A percentile compares a stretch with the other conserved stretches of the same genome.
phyloP scores from a whole-genome alignment of 768 basidiomycete genomes.

The Phlegmacium glaucopus region DNA sequence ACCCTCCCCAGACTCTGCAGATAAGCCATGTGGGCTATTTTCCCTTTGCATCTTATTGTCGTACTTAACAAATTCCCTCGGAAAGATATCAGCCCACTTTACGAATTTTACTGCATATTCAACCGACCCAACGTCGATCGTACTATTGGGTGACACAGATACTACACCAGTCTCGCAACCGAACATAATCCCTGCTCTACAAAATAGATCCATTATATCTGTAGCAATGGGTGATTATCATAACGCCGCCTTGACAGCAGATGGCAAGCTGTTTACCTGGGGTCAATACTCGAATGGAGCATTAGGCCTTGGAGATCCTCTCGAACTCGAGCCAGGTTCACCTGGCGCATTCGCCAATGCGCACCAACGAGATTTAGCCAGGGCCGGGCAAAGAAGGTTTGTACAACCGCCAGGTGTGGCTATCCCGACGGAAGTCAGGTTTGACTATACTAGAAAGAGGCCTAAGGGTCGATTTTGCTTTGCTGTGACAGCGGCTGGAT shows the following conservation, averaged over 20 bases:
- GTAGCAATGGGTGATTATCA: slow-evolving; percentile 94
- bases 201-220: slow-evolving; percentile 77
- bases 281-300: slow-evolving; percentile 76
- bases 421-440: slow-evolving; percentile 68
- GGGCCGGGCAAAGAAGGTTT: slow-evolving; percentile 20
- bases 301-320: slow-evolving; percentile 81
- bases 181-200: slow-evolving; percentile 68
- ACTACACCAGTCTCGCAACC: slow-evolving; percentile 44
- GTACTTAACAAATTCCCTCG: slow-evolving; percentile 16
- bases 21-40: slow-evolving; percentile 72
- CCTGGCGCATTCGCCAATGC: slow-evolving; percentile 58
- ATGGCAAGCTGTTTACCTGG: slow-evolving; percentile 81
- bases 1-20: slow-evolving; percentile 44
- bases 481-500: slow-evolving; percentile 77
- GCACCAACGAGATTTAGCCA: slow-evolving; percentile 27
- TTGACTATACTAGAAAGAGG: slow-evolving; percentile 54
- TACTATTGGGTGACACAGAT: slow-evolving; percentile 64
- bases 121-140: slow-evolving; percentile 63
- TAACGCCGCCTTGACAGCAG: slow-evolving; percentile 75
- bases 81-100: slow-evolving; percentile 83
- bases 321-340: slow-evolving; percentile 42
- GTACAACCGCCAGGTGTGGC: slow-evolving; percentile 42
- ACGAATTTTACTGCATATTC: slow-evolving; percentile 80
- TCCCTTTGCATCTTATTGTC: slow-evolving; percentile 5
- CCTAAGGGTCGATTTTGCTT: slow-evolving; percentile 71